Base-by-base conservation (phyloP, 2,329 filamentous ascomycete species). In the Apiospora kogelbergensis region DNA sequence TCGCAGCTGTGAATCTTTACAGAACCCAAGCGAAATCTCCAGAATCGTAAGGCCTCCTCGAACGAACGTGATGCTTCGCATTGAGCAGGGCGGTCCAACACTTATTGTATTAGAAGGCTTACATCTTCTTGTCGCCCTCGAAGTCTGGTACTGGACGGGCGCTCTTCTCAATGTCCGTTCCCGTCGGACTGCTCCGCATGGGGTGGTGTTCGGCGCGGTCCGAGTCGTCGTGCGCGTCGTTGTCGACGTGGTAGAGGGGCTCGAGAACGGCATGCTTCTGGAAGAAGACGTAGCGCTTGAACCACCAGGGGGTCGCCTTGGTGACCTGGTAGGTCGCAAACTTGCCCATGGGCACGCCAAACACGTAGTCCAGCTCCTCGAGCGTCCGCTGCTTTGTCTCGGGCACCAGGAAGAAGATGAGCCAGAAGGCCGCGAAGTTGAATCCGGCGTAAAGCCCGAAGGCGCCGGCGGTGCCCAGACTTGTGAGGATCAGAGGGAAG, bases 401-500 rank as follows among this genome's bases (percentile, higher is more conserved):
- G 0, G 84, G 84, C 0, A 86, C 81, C 65, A 85, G 80, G 37
- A 84, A 78, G 70, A 85, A 85, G 71, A 85, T 85, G 71, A 86
- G 78, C 48, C 80, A 68, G 74, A 84, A 81, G 0, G 83, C 84
- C 0, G 84, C 74, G 0, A 83, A 53, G 71, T 86, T 86, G 42
- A 85, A 81, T 1, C 79, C 84, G 0, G 84, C 84, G 63, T 86
- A 86, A 71, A 84, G 81, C 0, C 80, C 80, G 68, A 81, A 79
- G 0, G 86, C 83, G 1, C 86, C 86, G 4, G 84, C 75, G 1
- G 84, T 81, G 2, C 80, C 78, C 0, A 86, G 71, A 13, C 76
- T 74, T 2, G 77, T 77, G 15, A 90, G 78, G 79, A 90, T 85
- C 63, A 86, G 81, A 1, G 89, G 89, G 74, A 90, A 89, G 0